Percentiles rank a stretch among this genome's conserved stretches.
These are phyloP conservation scores for Colletotrichum sp. DNA, from an alignment of 2,329 filamentous ascomycete species.

Conservation along the genomic window DNA sequence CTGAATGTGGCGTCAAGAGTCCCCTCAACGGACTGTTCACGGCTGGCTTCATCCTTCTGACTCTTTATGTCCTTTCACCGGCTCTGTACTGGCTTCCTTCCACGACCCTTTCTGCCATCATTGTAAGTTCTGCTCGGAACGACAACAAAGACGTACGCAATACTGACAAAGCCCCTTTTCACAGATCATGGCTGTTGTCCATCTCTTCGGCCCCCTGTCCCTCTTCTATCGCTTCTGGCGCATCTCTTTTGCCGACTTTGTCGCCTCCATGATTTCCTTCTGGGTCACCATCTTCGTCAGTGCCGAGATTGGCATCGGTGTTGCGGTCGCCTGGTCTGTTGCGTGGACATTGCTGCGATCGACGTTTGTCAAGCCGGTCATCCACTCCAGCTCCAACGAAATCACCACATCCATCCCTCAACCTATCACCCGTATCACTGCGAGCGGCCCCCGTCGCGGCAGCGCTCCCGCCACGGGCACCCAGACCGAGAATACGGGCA, in stretches of 20 bases:
- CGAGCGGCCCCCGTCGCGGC: conserved; percentile 25
- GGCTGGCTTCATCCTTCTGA: conserved; percentile 64
- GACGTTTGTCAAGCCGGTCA: conserved; percentile 15
- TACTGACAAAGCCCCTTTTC: not conserved
- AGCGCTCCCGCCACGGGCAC: conserved; percentile 33
- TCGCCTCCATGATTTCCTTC: conserved; percentile 66
- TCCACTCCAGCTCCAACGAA: conserved; percentile 9
- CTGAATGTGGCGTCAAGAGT: conserved; percentile 64
- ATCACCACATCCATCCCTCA: conserved; percentile 28
- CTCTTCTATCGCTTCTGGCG: conserved; percentile 71
- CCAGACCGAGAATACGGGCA: conserved; percentile 18
- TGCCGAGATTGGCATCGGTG: conserved; percentile 63
- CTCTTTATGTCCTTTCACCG: conserved; percentile 64
- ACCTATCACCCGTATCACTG: conserved; percentile 45
- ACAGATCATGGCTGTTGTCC: conserved; percentile 16
- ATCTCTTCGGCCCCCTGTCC: conserved; percentile 22
- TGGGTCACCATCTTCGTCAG: conserved; percentile 68
- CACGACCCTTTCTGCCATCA: conserved; percentile 67
- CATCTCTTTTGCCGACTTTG: conserved; percentile 68
- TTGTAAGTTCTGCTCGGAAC: conserved; percentile 59
- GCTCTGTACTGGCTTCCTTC: conserved; percentile 72
- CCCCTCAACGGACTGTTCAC: conserved; percentile 66
- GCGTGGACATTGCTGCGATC: conserved; percentile 60
- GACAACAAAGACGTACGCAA: too few relatives aligned
- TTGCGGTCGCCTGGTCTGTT: conserved; percentile 66